phyloP scores from a whole-genome alignment of 2,329 filamentous ascomycete genomes.

The Cordyceps fumosorosea region DNA sequence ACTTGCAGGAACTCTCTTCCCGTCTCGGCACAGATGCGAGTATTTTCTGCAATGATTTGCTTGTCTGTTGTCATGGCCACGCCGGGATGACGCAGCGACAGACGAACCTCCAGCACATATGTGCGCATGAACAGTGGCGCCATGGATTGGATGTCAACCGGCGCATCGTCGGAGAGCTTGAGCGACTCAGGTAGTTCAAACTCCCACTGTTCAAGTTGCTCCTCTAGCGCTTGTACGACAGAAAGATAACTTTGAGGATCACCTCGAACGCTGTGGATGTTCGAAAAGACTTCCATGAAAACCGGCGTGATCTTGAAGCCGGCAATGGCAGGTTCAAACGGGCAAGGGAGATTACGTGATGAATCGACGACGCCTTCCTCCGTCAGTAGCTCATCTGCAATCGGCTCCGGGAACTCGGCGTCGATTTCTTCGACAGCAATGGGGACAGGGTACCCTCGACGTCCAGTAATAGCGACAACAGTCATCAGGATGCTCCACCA shows the following conservation, averaged over 20 bases:
- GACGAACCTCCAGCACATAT: conserved; percentile 49
- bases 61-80: conserved; percentile 49
- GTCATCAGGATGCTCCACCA: conserved; percentile 69
- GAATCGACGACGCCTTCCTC: conserved; percentile 59
- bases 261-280: conserved; percentile 64
- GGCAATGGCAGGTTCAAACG: conserved; percentile 59
- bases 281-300: conserved; percentile 67
- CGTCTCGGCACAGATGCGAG: conserved; percentile 59
- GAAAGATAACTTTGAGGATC: conserved; percentile 57
- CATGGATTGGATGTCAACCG: conserved; percentile 38
- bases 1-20: conserved; percentile 57
- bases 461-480: conserved; percentile 63
- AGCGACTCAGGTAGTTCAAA: conserved; percentile 58
- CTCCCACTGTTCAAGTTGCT: conserved; percentile 55
- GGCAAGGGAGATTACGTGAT: conserved; percentile 51
- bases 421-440: conserved; percentile 71
- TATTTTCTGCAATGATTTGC: conserved; percentile 53
- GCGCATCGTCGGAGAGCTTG: conserved; percentile 36
- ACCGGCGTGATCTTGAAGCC: conserved; percentile 59
- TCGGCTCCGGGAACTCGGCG: conserved; percentile 64
- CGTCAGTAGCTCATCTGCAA: conserved; percentile 64
- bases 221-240: conserved; percentile 59
- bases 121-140: conserved; percentile 49
- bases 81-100: conserved; percentile 56
- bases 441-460: conserved; percentile 70